phyloP scores from a whole-genome alignment of 2,329 filamentous ascomycete genomes.

The Fusarium caatingaense region DNA sequence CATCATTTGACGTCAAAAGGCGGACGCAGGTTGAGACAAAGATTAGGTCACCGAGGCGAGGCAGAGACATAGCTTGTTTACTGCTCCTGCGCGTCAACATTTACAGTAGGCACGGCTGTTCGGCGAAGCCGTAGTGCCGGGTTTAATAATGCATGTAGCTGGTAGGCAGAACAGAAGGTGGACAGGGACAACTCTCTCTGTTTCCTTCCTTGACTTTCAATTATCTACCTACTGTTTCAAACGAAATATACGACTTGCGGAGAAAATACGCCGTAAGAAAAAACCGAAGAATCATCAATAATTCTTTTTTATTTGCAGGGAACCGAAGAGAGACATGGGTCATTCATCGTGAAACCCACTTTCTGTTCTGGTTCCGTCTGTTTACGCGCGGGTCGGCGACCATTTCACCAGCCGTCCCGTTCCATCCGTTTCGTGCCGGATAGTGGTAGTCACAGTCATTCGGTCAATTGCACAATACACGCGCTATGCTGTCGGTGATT shows the following conservation, averaged over 20 bases:
- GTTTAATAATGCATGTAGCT: constrained; percentile 16
- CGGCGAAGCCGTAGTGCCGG: constrained; percentile 27
- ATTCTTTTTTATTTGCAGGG: background rate
- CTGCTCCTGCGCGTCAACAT: constrained; percentile 16
- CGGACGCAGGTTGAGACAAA: constrained; percentile 2
- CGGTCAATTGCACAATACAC: background rate
- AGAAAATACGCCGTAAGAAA: background rate
- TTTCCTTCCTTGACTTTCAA: background rate
- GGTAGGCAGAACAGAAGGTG: constrained; percentile 4
- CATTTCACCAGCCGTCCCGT: background rate
- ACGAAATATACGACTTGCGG: background rate
- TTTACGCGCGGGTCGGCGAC: background rate
- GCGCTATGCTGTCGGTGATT: background rate
- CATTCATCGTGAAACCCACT: background rate
- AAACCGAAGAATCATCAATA: background rate
- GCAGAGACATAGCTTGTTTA: constrained; percentile 6
- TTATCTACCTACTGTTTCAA: background rate
- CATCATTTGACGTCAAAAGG: background rate
- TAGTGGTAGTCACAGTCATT: background rate
- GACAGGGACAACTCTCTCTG: background rate
- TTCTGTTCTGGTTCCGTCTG: background rate
- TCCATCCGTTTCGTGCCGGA: background rate
- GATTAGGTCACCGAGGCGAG: constrained; percentile 7
- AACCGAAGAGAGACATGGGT: background rate
- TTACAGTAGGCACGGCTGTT: constrained; percentile 1